Evolutionary conservation across 805 yeast species (phyloP).

Genomic region (Saturnispora silvae): DNA sequence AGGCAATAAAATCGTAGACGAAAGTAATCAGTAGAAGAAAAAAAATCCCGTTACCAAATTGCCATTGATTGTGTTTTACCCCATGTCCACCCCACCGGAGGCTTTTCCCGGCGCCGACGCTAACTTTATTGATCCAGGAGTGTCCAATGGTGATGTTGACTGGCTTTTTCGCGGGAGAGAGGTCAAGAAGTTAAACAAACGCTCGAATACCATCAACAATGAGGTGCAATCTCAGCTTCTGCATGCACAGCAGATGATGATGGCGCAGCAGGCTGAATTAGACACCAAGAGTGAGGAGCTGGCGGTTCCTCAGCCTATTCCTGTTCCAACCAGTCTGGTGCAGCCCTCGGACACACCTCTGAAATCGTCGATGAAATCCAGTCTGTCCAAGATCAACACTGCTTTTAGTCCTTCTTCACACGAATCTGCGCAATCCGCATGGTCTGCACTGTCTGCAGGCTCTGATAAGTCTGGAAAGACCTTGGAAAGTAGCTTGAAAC

Average conservation of each 20-base stretch:
- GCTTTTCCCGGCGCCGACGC: conserved; percentile 4
- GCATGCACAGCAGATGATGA: conserved; percentile 22
- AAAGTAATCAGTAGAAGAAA: too few species aligned
- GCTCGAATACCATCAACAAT: conserved; percentile 22
- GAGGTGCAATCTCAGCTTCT: conserved; percentile 24
- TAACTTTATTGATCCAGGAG: conserved; percentile 33
- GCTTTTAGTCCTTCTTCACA: conserved; percentile 2
- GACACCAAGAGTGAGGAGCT: neutral
- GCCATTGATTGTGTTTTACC: too few species aligned
- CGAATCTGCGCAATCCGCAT: conserved; percentile 1
- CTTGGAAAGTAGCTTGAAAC: neutral
- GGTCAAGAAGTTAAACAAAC: conserved; percentile 39
- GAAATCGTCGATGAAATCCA: conserved; percentile 10
- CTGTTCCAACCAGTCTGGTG: neutral
- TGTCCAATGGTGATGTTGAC: conserved; percentile 67
- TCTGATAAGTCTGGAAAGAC: neutral
- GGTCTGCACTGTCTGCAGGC: neutral
- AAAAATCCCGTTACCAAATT: too few species aligned
- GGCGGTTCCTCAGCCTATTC: conserved; percentile 4
- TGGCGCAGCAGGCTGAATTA: conserved; percentile 9
- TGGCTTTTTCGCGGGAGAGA: conserved; percentile 80
- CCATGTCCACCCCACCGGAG: conserved; percentile 1
- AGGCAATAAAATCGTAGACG: too few species aligned
- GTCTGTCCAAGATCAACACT: conserved; percentile 2
- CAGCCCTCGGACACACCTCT: conserved; percentile 7